Percentiles rank a stretch among this genome's conserved stretches.
These are phyloP conservation scores for Scheffersomyces insectosa DNA, from an alignment of 1,139 yeast species.

Conservation along the genomic window DNA sequence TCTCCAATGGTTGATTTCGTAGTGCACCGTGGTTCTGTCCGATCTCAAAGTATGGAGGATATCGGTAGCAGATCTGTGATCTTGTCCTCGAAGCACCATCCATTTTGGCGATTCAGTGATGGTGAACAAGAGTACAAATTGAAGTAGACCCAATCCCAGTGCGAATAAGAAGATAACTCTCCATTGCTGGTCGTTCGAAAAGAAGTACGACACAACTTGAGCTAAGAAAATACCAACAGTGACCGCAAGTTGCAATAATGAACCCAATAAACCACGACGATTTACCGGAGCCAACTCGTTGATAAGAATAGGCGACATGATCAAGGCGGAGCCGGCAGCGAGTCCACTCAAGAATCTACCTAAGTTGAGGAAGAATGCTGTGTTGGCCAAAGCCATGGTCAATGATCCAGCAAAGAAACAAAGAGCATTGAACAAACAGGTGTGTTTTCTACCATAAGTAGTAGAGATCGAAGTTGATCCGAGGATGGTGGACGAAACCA, in stretches of 20 bases:
- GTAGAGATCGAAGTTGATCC: slow-evolving; percentile 28
- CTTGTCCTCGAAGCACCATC: slow-evolving; percentile 33
- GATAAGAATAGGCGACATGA: slow-evolving; percentile 39
- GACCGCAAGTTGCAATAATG: slow-evolving; percentile 38
- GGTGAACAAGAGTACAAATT: slow-evolving; percentile 32
- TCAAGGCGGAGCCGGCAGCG: slow-evolving; percentile 42
- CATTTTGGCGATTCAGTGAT: slow-evolving; percentile 44
- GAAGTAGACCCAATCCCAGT: slow-evolving; percentile 24
- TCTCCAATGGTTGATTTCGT: slow-evolving; percentile 42
- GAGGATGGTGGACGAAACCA: slow-evolving; percentile 31
- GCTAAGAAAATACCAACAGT: slow-evolving; percentile 37
- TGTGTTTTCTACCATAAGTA: slow-evolving; percentile 26
- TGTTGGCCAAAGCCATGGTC: slow-evolving; percentile 26
- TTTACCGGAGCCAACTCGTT: slow-evolving; percentile 40
- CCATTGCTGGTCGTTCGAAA: slow-evolving; percentile 40
- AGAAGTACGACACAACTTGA: slow-evolving; percentile 32
- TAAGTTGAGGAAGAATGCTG: slow-evolving; percentile 17
- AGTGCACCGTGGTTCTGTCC: slow-evolving; percentile 27
- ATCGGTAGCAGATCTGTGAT: slow-evolving; percentile 26
- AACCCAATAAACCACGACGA: slow-evolving; percentile 40
- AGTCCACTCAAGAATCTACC: slow-evolving; percentile 37
- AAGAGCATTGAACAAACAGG: slow-evolving; percentile 26
- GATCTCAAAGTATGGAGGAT: slow-evolving; percentile 32
- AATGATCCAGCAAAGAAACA: slow-evolving; percentile 29
- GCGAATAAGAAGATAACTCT: slow-evolving; percentile 31